Evolutionary conservation across 306 rosid genomes (phyloP), one percentile per base, ranked within the genome.

Genomic region (Vicia villosa): DNA sequence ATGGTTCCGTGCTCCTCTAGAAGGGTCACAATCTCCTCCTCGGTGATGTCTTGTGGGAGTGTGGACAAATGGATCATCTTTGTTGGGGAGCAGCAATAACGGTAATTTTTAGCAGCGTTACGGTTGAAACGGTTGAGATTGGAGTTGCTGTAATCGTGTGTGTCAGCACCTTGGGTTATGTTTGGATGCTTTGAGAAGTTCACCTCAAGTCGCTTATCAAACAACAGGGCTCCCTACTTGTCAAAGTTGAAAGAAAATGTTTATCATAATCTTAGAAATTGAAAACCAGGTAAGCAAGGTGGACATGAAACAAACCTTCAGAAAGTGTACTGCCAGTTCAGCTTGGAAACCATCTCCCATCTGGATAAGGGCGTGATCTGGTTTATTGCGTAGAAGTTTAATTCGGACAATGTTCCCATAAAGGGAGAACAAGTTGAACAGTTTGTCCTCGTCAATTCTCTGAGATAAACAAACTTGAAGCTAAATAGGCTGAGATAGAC

Each of bases 301-400:
- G 60, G 43, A 52, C 42, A 63, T 5, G 74, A 69, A 76, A 70
- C 87, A 60, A 63, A 95, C 99, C 99, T 95, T 95, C 81, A 95
- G 75, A 74, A 87, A 95, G 83, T 95, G 96, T 6, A 95, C 97
- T 13, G 99, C 99, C 73, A 95, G 68, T 85, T 95, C 99, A 63
- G 99, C 95, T 77, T 95, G 99, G 74, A 95, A 95, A 69, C 99
- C 99, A 79, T 95, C 99, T 28, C 97, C 97, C 99, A 95, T 95
- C 87, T 95, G 96, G 57, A 95, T 79, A 45, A 95, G 99, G 37
- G 97, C 99, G 69, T 95, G 97, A 84, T 95, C 99, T 19, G 99
- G 95, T 76, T 95, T 95, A 70, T 95, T 95, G 21, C 97, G 87
- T 68, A 95, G 96, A 77, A 95, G 92, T 87, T 91, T 95, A 59